Evolutionary conservation across 176 grass and related monocot genomes (phyloP), one percentile per base, ranked within the genome.

Genomic region (Pontederia paniculata): DNA sequence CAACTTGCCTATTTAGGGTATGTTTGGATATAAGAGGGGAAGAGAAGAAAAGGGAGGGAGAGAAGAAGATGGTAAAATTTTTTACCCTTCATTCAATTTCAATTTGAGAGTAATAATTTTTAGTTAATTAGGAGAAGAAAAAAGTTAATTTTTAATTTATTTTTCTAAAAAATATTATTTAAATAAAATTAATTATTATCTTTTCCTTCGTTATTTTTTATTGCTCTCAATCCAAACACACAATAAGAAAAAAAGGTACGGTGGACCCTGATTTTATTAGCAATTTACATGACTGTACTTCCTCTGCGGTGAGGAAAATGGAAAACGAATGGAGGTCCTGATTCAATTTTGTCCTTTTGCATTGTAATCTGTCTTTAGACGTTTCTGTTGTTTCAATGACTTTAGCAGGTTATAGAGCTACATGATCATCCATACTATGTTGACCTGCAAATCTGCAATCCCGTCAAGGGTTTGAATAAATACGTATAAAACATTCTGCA

Each of bases 311-410:
- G 91, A 97, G 60, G 91, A 88, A 81, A 90, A 71, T 79, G 71
- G 83, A 69, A 90, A 81, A 0, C 76, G 91, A 77, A 97, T 97
- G 91, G 91, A 97, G 91, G 91, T 97, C n/a, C n/a, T n/a, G n/a
- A 87, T 25, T 21, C 43, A 57, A 42, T 21, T 57, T 61, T 60
- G 52, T 73, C 19, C 50, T 22, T 48, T 21, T 22, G 11, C 47
- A 31, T 14, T 48, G 52, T 22, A 41, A 45, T 9, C 14, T 63
- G 55, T 15, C 4, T 10, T 60, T 68, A 14, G 6, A 49, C 69
- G 47, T 75, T 5, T 58, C 21, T 49, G 44, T 12, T 60, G 73
- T 19, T 45, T 62, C 10, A n/a, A n/a, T n/a, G n/a, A 18, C 23
- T 42, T 52, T 21, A 58, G 18, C 70, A 97, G 91, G 79, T 97